Conservation (phyloP, 176 grass and related monocot species). For the Phoenix roebelenii region DNA sequence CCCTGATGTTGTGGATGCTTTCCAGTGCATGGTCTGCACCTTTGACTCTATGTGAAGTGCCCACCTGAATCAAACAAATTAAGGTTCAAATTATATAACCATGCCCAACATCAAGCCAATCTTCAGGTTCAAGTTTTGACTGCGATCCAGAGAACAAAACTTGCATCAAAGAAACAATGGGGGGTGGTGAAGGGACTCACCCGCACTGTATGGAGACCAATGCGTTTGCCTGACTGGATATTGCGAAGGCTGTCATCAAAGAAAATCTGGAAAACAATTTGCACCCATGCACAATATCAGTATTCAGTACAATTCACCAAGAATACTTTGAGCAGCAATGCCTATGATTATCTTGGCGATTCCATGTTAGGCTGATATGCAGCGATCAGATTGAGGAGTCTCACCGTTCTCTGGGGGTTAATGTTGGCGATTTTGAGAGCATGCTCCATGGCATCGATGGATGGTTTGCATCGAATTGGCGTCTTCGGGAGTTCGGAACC, state of each 20-base stretch:
- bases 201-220: conserved; percentile 57
- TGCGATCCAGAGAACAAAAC: no score
- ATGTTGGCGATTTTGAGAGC: conserved; percentile 58
- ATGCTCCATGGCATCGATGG: conserved; percentile 54
- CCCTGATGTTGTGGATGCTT: conserved; percentile 78
- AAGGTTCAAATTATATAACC: no score
- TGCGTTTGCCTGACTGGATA: conserved; percentile 62
- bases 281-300: background rate
- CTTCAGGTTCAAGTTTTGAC: background rate
- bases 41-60: conserved; percentile 51
- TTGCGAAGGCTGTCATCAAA: conserved; percentile 79
- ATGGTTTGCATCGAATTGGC: conserved; percentile 70
- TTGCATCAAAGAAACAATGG: no score
- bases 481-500: conserved; percentile 53
- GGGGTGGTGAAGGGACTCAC: conserved; percentile 7
- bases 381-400: background rate
- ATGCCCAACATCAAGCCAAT: no score
- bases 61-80: conserved; percentile 43
- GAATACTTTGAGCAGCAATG: no score
- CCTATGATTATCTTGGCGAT: no score
- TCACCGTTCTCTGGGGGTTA: conserved; percentile 65
- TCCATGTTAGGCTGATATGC: background rate
- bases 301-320: no score
- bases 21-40: conserved; percentile 83
- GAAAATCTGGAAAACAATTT: conserved; percentile 47